Conservation (phyloP, 192 early-diverging fungal species). For the Cetraspora pellucida region DNA sequence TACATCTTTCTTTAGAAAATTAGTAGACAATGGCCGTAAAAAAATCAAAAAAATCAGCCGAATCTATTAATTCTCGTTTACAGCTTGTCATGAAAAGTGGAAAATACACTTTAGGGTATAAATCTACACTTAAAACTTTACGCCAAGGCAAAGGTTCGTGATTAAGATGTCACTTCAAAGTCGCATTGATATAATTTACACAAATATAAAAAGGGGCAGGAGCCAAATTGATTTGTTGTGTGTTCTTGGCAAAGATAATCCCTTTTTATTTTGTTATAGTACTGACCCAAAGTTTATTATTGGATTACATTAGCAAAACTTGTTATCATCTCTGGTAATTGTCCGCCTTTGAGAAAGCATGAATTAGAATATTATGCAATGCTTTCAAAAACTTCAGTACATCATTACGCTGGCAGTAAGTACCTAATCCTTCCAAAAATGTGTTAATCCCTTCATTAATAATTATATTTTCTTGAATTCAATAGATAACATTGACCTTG, state of each 20-base stretch:
- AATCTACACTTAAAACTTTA: conserved; percentile 97
- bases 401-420: conserved; percentile 98
- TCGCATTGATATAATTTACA: conserved; percentile 16
- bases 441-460: background rate
- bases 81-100: conserved; percentile 99
- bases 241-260: conserved; percentile 37
- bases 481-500: conserved; percentile 97
- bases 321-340: conserved; percentile 98
- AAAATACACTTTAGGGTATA: conserved; percentile 98
- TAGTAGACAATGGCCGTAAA: conserved; percentile 41
- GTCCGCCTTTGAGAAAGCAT: conserved; percentile 98
- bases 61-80: conserved; percentile 98
- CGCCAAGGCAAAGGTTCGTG: conserved; percentile 89
- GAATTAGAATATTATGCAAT: conserved; percentile 99
- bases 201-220: conserved; percentile 46
- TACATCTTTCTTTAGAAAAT: too few species aligned
- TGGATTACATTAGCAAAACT: conserved; percentile 79
- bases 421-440: conserved; percentile 35
- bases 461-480: background rate
- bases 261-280: conserved; percentile 35
- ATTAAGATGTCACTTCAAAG: background rate
- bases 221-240: conserved; percentile 35
- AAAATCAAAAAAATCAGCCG: conserved; percentile 85
- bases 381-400: conserved; percentile 99
- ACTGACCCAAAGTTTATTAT: conserved; percentile 31